Evolutionary conservation across 345 rosid genomes (phyloP), one percentile per base, ranked within the genome.

Genomic region (Heritiera littoralis): DNA sequence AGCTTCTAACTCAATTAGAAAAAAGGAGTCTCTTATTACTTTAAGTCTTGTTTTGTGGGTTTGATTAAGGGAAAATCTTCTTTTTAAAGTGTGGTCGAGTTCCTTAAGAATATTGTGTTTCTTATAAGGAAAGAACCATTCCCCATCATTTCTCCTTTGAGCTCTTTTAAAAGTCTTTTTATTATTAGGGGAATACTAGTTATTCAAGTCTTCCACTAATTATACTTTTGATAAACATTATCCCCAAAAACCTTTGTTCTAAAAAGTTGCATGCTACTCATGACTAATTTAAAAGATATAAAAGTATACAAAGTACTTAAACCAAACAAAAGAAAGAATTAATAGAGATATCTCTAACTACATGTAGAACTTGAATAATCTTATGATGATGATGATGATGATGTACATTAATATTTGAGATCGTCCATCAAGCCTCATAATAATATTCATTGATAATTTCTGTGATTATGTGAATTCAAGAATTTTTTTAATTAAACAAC

Each of bases 11-110:
- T 55, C 79, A 69, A 76, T 30, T 74, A 40, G 61, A 75, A 80
- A 80, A 77, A 75, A 78, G 51, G 80, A 40, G 64, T 51, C 45
- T 35, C 70, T 77, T 85, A 66, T 79, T 58, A 66, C 83, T 87
- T 84, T 74, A 72, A 80, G 86, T 78, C 79, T 72, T 77, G 75
- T 45, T 85, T 55, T 51, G 78, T 64, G 81, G 83, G 86, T 80
- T 80, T 82, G 78, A 74, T 77, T 76, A 46, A 35, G 18, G 46
- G 64, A 68, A 77, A 68, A 68, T 64, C 80, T 28, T 60, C 66
- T 56, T 78, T 80, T 82, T 41, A 2, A 66, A 56, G 67, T 73
- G 28, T 43, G 77, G 82, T 85, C 83, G 78, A 80, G 73, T 78
- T 78, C 71, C 56, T 77, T 54, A 9, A 66, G 85, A 78, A 78